Base-by-base conservation (phyloP, 2,329 filamentous ascomycete species). In the Trichoderma semiorbis region DNA sequence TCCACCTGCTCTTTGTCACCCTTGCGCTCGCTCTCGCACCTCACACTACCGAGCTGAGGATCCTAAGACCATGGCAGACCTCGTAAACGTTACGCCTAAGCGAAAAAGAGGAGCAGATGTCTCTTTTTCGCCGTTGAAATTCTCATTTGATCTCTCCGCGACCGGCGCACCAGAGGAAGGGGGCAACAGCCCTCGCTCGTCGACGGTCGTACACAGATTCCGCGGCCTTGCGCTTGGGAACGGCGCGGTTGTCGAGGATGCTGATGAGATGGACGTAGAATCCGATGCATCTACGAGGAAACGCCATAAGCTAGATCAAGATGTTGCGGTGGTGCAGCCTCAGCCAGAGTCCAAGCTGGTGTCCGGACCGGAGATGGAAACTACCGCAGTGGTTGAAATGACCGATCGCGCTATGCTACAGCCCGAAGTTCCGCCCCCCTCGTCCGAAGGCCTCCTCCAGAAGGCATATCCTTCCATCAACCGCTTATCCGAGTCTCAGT, bases 171-270 rank as follows among this genome's bases (percentile, higher is more conserved):
- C 78, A 53, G 83, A 85, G 34, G 85, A 87, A 65, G 86, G 86
- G 72, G 84, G 80, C 76, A 83, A 79, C 74, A 89, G 87, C 74
- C 87, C 87, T n/a, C 83, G 84, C 69, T 84, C 85, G 55, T 47
- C 67, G 6, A 84, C 79, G 69, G 85, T 89, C 53, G 85, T 84
- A 50, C 84, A 85, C 76, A 82, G 82, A 75, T 88, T 89, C 78
- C 82, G 83, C 65, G 84, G 86, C 70, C 82, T 89, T 65, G 84
- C 81, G 16, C 79, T 89, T 69, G 80, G 77, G 75, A 77, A 79
- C 77, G 85, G 83, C 80, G 85, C 84, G 83, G 84, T 74, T 69
- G 75, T 77, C 72, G 76, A 58, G 21, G 36, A 50, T 47, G 14
- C 78, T 60, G 79, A 78, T 36, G 75, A 79, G 57, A 72, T 53